These are phyloP conservation scores for Quercus parvula DNA, from an alignment of 306 rosid species.

Conservation along the genomic window DNA sequence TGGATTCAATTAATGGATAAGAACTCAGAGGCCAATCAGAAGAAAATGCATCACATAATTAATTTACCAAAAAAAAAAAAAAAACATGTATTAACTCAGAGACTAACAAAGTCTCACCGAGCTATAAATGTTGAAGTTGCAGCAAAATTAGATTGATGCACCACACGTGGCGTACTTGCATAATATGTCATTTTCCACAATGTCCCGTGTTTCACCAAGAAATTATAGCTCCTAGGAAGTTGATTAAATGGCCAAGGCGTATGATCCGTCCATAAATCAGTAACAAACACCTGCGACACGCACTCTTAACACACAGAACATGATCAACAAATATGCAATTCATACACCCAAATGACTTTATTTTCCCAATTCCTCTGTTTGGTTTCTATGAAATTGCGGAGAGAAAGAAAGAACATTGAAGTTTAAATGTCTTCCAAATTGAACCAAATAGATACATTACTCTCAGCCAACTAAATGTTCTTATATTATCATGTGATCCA, in stretches of 20 bases:
- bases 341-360: background rate
- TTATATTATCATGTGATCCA: background rate
- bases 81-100: background rate
- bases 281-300: constrained; percentile 71
- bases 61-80: background rate
- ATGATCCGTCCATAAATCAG: constrained; percentile 96
- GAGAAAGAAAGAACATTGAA: background rate
- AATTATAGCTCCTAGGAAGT: constrained; percentile 93
- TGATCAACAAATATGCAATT: constrained; percentile 13
- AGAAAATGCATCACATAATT: background rate
- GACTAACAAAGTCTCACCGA: constrained; percentile 52
- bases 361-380: background rate
- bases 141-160: constrained; percentile 88
- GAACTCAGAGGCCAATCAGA: background rate
- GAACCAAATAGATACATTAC: background rate
- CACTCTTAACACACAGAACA: constrained; percentile 28
- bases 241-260: constrained; percentile 99
- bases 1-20: background rate
- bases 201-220: constrained; percentile 91
- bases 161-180: constrained; percentile 78
- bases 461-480: background rate
- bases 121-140: constrained; percentile 95
- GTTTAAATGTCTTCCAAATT: background rate
- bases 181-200: constrained; percentile 92
- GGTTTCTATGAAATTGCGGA: background rate